phyloP scores from a whole-genome alignment of 345 rosid genomes.

The Cardamine resedifolia region DNA sequence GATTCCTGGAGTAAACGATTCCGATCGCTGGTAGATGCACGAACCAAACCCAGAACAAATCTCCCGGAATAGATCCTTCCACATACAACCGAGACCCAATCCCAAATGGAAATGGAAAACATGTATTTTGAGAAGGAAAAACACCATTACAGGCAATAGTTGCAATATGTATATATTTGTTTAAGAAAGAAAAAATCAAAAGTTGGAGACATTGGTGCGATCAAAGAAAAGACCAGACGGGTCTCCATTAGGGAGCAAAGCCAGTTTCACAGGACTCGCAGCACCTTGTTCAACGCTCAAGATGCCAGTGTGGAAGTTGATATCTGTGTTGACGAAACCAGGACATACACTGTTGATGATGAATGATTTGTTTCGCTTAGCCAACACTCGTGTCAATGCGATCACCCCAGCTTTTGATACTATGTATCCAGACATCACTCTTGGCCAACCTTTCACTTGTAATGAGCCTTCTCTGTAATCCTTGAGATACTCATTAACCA shows the following conservation, averaged over 20 bases:
- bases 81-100: no score
- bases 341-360: conserved; percentile 54
- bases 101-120: no score
- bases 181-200: conserved; percentile 17
- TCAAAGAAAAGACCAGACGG: conserved; percentile 51
- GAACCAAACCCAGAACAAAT: no score
- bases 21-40: no score
- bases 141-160: no score
- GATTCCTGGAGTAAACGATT: no score
- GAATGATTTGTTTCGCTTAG: conserved; percentile 40
- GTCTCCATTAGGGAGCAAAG: conserved; percentile 43
- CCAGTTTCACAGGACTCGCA: conserved; percentile 40
- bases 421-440: conserved; percentile 38
- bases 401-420: conserved; percentile 50
- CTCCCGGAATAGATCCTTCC: no score
- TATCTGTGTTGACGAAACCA: conserved; percentile 51
- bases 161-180: no score
- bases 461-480: conserved; percentile 44
- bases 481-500: conserved; percentile 40
- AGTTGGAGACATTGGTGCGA: conserved; percentile 36
- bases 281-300: conserved; percentile 51
- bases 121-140: no score
- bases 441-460: conserved; percentile 47
- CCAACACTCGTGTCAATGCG: conserved; percentile 48
- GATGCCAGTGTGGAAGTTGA: conserved; percentile 38